Percentiles rank a stretch among this genome's conserved stretches.
These are phyloP conservation scores for Eucalyptus erythrocorys DNA, from an alignment of 345 rosid genomes.

Conservation along the genomic window DNA sequence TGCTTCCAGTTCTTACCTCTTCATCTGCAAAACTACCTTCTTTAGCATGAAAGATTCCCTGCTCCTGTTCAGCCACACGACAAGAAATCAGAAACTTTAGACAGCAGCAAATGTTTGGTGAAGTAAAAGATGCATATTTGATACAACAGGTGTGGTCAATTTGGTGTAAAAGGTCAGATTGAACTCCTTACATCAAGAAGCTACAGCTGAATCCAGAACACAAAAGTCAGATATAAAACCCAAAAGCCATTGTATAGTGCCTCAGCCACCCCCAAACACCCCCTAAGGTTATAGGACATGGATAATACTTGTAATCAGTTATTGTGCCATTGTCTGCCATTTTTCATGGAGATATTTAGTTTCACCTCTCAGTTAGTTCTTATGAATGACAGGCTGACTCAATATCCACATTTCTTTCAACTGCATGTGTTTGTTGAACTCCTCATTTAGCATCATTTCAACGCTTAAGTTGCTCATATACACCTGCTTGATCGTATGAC, in stretches of 20 bases:
- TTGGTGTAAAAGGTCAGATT: not conserved
- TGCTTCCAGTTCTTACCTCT: conserved; percentile 27
- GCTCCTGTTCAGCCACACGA: conserved; percentile 8
- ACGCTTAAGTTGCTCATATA: not conserved
- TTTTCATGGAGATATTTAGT: not conserved
- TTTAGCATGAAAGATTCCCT: conserved; percentile 15
- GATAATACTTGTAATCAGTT: not conserved
- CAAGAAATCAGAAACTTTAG: not conserved
- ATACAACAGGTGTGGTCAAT: not conserved
- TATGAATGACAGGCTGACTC: not conserved
- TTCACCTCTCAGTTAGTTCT: not conserved
- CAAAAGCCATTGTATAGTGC: not conserved
- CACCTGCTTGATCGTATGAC: not conserved
- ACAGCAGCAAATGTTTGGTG: not conserved
- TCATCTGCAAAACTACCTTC: conserved; percentile 19
- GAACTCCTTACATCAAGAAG: not conserved
- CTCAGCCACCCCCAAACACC: not conserved
- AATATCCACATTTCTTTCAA: not conserved
- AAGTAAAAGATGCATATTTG: not conserved
- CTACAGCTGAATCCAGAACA: not conserved
- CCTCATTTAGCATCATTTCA: not conserved
- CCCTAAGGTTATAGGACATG: not conserved
- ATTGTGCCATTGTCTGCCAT: not conserved
- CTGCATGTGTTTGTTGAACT: not conserved
- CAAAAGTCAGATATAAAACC: not conserved